A percentile compares a stretch with the other conserved stretches of the same genome.
Conservation (phyloP, 2,329 filamentous ascomycete species). For the Neophaeococcomyces aloes region DNA sequence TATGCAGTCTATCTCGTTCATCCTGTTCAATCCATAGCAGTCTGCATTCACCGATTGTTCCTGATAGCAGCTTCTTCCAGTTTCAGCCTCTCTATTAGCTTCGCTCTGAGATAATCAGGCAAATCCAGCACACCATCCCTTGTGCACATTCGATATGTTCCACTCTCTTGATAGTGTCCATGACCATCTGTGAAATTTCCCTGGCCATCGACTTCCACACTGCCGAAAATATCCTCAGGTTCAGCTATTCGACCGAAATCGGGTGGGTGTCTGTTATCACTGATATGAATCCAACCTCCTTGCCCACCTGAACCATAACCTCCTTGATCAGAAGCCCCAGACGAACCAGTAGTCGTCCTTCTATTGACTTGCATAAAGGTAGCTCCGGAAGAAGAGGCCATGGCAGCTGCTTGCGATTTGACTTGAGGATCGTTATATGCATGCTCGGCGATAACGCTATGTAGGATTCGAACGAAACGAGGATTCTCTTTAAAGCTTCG, state of each 20-base stretch:
- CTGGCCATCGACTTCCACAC: conserved; percentile 49
- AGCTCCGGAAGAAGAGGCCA: conserved; percentile 46
- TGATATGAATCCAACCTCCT: conserved; percentile 53
- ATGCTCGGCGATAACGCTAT: conserved; percentile 44
- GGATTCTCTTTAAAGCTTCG: conserved; percentile 47
- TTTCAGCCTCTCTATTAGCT: conserved; percentile 38
- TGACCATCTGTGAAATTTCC: conserved; percentile 47
- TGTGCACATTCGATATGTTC: conserved; percentile 51
- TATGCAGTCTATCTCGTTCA: too few relatives aligned
- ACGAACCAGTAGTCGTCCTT: conserved; percentile 38
- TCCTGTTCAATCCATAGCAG: too few relatives aligned
- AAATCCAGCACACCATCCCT: conserved; percentile 47
- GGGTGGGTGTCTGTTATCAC: conserved; percentile 48
- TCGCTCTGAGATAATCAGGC: conserved; percentile 40
- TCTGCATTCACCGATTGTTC: too few relatives aligned
- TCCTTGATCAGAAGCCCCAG: conserved; percentile 49
- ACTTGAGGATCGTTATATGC: conserved; percentile 47
- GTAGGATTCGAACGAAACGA: conserved; percentile 45
- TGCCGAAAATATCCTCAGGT: conserved; percentile 57
- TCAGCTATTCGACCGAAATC: conserved; percentile 54
- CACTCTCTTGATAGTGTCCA: conserved; percentile 51
- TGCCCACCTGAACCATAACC: conserved; percentile 47
- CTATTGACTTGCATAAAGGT: conserved; percentile 25
- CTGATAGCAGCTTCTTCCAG: conserved; percentile 22
- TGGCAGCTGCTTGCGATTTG: conserved; percentile 48